A percentile compares a stretch with the other conserved stretches of the same genome.
These are phyloP conservation scores for Houttuynia cordata DNA, from an alignment of 164 flowering plant species.

Conservation along the genomic window DNA sequence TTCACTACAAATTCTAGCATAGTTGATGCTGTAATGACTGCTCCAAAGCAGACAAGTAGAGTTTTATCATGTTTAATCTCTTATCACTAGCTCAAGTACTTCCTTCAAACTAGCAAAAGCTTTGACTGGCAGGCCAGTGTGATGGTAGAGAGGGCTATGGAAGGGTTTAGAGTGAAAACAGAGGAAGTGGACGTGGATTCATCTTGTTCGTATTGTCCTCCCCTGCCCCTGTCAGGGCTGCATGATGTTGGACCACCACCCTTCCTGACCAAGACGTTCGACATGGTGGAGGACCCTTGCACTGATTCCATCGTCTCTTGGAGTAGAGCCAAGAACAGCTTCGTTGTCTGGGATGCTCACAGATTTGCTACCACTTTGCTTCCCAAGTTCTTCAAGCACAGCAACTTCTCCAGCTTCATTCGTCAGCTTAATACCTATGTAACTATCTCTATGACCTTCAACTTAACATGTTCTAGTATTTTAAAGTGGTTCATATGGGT, in stretches of 20 bases:
- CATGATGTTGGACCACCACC: conserved; percentile 53
- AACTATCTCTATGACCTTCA: conserved; percentile 9
- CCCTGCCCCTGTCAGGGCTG: conserved; percentile 38
- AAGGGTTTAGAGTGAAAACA: neutral
- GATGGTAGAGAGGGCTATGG: too few species aligned
- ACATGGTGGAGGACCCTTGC: conserved; percentile 59
- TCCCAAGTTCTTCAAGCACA: conserved; percentile 65
- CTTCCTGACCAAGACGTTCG: conserved; percentile 54
- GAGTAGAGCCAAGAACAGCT: conserved; percentile 31
- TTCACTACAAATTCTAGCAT: too few species aligned
- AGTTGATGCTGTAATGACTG: too few species aligned
- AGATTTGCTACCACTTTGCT: conserved; percentile 34
- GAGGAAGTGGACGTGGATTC: neutral
- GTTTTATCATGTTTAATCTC: too few species aligned
- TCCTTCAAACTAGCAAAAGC: too few species aligned
- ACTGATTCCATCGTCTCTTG: conserved; percentile 54
- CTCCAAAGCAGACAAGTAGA: too few species aligned
- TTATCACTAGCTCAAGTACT: too few species aligned
- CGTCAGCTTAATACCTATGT: conserved; percentile 76
- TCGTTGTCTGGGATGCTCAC: conserved; percentile 54
- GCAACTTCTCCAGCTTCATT: conserved; percentile 65
- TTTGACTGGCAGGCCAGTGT: too few species aligned
- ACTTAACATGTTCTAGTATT: neutral
- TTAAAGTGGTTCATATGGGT: too few species aligned
- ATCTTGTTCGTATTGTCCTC: neutral